Percentiles rank a stretch among this genome's conserved stretches.
These are phyloP conservation scores for Hymenoscyphus scutula DNA, from an alignment of 2,329 filamentous ascomycete species.

Conservation along the genomic window DNA sequence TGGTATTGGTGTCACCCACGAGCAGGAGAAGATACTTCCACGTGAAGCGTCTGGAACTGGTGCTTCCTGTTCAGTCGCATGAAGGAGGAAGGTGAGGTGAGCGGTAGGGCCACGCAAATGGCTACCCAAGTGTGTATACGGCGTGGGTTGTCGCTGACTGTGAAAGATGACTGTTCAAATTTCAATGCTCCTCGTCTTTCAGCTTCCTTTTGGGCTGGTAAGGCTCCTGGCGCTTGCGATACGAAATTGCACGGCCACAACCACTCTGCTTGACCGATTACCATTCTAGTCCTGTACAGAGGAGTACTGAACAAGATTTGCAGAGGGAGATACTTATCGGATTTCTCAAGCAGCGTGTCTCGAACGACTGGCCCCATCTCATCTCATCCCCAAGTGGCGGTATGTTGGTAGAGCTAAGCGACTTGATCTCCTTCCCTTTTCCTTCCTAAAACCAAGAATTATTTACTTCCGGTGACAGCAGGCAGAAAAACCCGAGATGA, in stretches of 20 bases:
- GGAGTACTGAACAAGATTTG: too few relatives aligned
- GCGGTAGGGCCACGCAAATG: background rate
- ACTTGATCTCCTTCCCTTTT: background rate
- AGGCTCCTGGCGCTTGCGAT: background rate
- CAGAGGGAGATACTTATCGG: background rate
- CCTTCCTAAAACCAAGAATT: background rate
- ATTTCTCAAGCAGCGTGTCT: background rate
- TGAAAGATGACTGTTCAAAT: background rate
- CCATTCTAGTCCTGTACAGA: too few relatives aligned
- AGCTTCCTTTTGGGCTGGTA: background rate
- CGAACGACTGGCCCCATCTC: background rate
- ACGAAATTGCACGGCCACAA: conserved; percentile 4
- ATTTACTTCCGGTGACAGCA: background rate
- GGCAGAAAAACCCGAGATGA: background rate
- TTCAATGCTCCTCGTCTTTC: background rate
- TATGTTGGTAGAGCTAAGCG: background rate
- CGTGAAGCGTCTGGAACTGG: too few relatives aligned
- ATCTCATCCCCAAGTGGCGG: background rate
- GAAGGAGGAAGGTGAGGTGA: conserved; percentile 1
- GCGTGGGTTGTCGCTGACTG: background rate
- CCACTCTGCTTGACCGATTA: background rate
- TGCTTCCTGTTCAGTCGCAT: background rate
- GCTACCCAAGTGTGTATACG: background rate
- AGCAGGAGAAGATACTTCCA: too few relatives aligned
- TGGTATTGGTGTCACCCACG: background rate